Conservation (phyloP, 192 early-diverging fungal genomes). For the Dimargaris verticillata region DNA sequence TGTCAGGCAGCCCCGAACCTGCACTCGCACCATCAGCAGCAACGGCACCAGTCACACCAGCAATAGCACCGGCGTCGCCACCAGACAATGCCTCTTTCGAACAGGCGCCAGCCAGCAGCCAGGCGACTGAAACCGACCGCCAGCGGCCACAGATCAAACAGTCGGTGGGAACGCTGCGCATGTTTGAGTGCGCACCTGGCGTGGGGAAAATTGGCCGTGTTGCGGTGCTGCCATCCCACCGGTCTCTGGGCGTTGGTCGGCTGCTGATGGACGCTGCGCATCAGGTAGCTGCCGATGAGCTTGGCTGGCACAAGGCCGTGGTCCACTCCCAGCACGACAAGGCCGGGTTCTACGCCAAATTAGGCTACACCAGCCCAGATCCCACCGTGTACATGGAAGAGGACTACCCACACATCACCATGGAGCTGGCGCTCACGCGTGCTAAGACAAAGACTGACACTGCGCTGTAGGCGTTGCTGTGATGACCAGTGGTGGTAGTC, state of each 20-base stretch:
- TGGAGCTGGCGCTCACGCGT: no score
- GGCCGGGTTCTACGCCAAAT: conserved; percentile 4
- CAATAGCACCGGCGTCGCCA: background rate
- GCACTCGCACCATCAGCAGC: background rate
- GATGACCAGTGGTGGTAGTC: no score
- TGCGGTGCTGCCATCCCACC: background rate
- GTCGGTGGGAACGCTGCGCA: background rate
- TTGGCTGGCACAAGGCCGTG: background rate
- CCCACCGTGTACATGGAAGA: conserved; percentile 9
- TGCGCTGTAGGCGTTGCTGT: no score
- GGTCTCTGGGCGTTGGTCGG: conserved; percentile 7
- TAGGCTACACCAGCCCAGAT: conserved; percentile 3
- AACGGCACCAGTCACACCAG: background rate
- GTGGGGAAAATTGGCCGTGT: conserved; percentile 14
- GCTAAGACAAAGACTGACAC: no score
- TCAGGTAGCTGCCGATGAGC: background rate
- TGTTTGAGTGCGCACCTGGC: background rate
- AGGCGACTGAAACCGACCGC: background rate
- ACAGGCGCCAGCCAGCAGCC: background rate
- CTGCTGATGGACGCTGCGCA: conserved; percentile 11
- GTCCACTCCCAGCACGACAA: conserved; percentile 12
- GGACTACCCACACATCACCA: background rate
- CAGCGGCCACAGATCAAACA: background rate
- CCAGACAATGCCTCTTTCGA: background rate
- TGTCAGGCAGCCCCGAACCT: no score